Conservation (phyloP, 352 stramenopile genomes). For the Phytophthora uliginosa region DNA sequence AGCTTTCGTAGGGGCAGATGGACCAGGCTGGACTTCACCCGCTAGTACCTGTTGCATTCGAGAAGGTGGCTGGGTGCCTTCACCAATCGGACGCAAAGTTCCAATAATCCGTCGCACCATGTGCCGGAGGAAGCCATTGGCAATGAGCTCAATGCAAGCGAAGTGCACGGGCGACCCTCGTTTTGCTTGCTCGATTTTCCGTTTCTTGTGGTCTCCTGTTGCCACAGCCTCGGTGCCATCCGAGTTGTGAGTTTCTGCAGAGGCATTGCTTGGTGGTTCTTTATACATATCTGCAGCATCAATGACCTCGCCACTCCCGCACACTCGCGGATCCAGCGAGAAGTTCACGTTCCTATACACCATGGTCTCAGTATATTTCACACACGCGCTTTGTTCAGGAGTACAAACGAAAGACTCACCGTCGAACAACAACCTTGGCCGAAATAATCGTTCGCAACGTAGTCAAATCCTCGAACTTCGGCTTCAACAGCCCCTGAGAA, state of each 20-base stretch:
- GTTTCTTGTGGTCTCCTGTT: conserved; percentile 51
- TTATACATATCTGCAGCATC: conserved; percentile 46
- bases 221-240: conserved; percentile 21
- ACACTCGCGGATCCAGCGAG: conserved; percentile 64
- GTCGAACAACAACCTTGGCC: conserved; percentile 64
- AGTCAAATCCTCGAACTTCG: conserved; percentile 63
- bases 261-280: conserved; percentile 5
- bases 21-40: conserved; percentile 58
- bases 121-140: conserved; percentile 88
- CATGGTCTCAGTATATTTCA: background rate
- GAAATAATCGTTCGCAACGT: conserved; percentile 80
- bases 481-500: conserved; percentile 78
- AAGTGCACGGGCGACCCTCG: conserved; percentile 60
- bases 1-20: conserved; percentile 81
- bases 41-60: conserved; percentile 79
- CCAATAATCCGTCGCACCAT: conserved; percentile 91
- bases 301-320: conserved; percentile 69
- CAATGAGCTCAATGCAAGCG: conserved; percentile 86
- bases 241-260: conserved; percentile 15
- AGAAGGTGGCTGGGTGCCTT: conserved; percentile 63
- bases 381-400: background rate
- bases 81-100: conserved; percentile 81
- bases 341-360: conserved; percentile 72
- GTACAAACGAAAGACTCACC: conserved; percentile 35
- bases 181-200: conserved; percentile 35